These are phyloP conservation scores for Lasiodiplodia hormozganensis DNA, from an alignment of 2,329 filamentous ascomycete genomes.

Conservation along the genomic window DNA sequence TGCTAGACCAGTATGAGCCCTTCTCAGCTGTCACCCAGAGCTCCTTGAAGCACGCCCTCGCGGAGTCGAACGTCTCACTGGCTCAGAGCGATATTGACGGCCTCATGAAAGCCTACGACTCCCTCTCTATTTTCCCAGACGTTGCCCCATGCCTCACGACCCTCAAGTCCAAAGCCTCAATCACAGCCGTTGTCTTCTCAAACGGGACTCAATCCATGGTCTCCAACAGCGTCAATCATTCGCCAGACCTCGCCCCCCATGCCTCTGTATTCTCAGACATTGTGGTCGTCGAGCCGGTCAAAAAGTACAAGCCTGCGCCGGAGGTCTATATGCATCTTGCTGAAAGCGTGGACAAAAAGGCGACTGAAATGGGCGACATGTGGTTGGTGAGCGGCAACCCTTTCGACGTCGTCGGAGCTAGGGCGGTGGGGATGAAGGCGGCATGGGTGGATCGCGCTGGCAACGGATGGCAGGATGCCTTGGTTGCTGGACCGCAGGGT, in stretches of 20 bases:
- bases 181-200: constrained; percentile 70
- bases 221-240: constrained; percentile 63
- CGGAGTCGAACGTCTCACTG: constrained; percentile 61
- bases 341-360: constrained; percentile 55
- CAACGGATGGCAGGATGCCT: constrained; percentile 69
- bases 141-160: constrained; percentile 61
- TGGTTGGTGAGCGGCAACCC: constrained; percentile 77
- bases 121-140: constrained; percentile 70
- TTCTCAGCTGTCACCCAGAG: constrained; percentile 70
- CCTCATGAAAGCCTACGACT: constrained; percentile 70
- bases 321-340: constrained; percentile 68
- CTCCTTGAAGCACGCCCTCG: constrained; percentile 68
- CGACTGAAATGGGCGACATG: constrained; percentile 55
- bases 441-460: constrained; percentile 71
- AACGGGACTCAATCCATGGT: constrained; percentile 74
- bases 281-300: constrained; percentile 66
- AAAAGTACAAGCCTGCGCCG: constrained; percentile 70
- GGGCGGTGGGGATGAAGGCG: constrained; percentile 65
- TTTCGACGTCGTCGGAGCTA: constrained; percentile 74
- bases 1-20: constrained; percentile 63
- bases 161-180: constrained; percentile 49
- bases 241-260: constrained; percentile 61
- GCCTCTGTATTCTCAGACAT: constrained; percentile 40
- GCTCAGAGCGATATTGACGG: constrained; percentile 51
- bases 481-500: constrained; percentile 54